A percentile compares a stretch with the other conserved stretches of the same genome.
Evolutionary conservation across 2,329 filamentous ascomycete species (phyloP).

Genomic region (Talaromyces sp.): DNA sequence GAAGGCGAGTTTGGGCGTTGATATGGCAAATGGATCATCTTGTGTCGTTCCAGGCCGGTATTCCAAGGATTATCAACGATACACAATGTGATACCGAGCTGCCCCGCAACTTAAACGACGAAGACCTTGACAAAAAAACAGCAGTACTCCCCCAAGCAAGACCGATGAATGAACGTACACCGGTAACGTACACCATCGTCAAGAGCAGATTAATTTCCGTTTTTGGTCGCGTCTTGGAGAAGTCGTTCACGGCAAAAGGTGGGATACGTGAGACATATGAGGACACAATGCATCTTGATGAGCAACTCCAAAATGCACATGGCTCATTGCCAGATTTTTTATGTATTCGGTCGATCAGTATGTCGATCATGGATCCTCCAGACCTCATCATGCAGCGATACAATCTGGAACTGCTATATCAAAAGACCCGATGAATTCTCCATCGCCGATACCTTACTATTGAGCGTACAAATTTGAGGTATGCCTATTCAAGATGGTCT

Average conservation of each 20-base stretch:
- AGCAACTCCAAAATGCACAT: background rate
- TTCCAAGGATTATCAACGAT: no score
- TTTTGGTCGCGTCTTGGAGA: background rate
- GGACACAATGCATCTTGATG: background rate
- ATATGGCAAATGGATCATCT: no score
- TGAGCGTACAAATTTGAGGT: background rate
- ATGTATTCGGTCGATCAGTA: conserved; percentile 21
- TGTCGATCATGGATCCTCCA: no score
- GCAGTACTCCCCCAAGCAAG: no score
- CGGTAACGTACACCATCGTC: background rate
- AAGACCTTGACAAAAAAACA: no score
- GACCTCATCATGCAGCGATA: conserved; percentile 20
- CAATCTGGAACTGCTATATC: conserved; percentile 24
- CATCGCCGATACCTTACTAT: conserved; percentile 21
- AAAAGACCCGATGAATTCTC: conserved; percentile 26
- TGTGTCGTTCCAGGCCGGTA: no score
- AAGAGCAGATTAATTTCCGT: background rate
- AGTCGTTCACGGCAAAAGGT: no score
- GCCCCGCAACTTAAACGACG: no score
- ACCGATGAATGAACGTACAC: no score
- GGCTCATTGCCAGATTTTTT: conserved; percentile 12
- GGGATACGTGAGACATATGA: background rate
- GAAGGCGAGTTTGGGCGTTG: no score
- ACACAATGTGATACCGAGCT: no score
- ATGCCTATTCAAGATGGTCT: background rate